These are phyloP conservation scores for Colletotrichum sp. DNA, from an alignment of 2,329 filamentous ascomycete species.

Conservation along the genomic window DNA sequence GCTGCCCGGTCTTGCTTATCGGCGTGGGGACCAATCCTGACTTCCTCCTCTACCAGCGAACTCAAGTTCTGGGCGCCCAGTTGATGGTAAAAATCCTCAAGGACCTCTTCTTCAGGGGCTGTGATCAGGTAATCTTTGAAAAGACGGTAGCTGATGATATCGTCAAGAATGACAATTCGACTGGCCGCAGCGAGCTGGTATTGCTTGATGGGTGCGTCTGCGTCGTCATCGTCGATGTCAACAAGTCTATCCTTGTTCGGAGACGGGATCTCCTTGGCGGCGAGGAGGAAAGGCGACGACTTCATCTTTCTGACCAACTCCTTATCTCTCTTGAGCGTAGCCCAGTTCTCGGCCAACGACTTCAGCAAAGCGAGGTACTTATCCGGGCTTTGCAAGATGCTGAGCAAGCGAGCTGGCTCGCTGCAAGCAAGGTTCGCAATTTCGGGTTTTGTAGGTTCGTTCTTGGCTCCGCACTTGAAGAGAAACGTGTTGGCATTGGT, in stretches of 20 bases:
- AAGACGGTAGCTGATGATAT: constrained; percentile 85
- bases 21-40: constrained; percentile 70
- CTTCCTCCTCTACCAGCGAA: constrained; percentile 77
- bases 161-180: constrained; percentile 81
- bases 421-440: constrained; percentile 82
- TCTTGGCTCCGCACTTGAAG: constrained; percentile 86
- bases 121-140: constrained; percentile 87
- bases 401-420: constrained; percentile 82
- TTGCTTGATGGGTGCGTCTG: constrained; percentile 70
- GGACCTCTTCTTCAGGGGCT: constrained; percentile 84
- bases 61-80: constrained; percentile 82
- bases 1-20: constrained; percentile 72
- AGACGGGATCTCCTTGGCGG: constrained; percentile 72
- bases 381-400: constrained; percentile 78
- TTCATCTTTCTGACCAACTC: constrained; percentile 79
- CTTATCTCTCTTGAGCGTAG: constrained; percentile 77
- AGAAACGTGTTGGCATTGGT: constrained; percentile 86
- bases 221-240: constrained; percentile 63
- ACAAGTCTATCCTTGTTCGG: constrained; percentile 50
- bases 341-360: constrained; percentile 76
- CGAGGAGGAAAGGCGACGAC: constrained; percentile 77
- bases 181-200: constrained; percentile 77
- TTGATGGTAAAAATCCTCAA: constrained; percentile 84
- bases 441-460: constrained; percentile 86
- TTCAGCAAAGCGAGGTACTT: constrained; percentile 87